Conservation (phyloP, 2,329 filamentous ascomycete species). For the Cordyceps fumosorosea region DNA sequence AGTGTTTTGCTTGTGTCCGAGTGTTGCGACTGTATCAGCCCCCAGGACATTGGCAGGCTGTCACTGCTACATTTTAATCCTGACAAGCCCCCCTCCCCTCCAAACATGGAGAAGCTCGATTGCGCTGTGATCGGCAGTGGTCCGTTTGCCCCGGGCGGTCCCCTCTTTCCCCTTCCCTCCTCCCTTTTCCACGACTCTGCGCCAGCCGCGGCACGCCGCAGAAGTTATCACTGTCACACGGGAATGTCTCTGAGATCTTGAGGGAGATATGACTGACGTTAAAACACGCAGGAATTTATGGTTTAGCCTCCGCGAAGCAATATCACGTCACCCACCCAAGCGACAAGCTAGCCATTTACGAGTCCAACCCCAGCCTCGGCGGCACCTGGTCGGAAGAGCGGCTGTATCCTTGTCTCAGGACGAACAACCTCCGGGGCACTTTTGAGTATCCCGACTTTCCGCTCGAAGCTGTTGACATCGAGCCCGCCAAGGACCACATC, state of each 20-base stretch:
- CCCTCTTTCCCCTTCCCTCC: background rate
- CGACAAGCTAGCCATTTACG: slow-evolving; percentile 51
- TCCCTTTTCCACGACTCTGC: slow-evolving; percentile 11
- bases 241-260: background rate
- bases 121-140: slow-evolving; percentile 48
- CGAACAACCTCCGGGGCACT: slow-evolving; percentile 67
- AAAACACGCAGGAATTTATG: slow-evolving; percentile 39
- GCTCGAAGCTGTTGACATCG: slow-evolving; percentile 51
- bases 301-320: slow-evolving; percentile 55
- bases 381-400: slow-evolving; percentile 65
- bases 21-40: background rate
- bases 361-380: slow-evolving; percentile 51
- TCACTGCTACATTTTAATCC: background rate
- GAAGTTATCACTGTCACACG: background rate
- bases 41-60: background rate
- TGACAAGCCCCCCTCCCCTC: background rate
- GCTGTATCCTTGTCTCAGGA: slow-evolving; percentile 62
- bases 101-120: slow-evolving; percentile 37
- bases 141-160: slow-evolving; percentile 26
- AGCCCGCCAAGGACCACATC: slow-evolving; percentile 38
- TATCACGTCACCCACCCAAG: slow-evolving; percentile 52
- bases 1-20: no score
- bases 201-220: background rate
- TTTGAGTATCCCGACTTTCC: slow-evolving; percentile 71
- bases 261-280: background rate